Conservation (phyloP, 2,329 filamentous ascomycete genomes). For the Aspergillus proliferans region DNA sequence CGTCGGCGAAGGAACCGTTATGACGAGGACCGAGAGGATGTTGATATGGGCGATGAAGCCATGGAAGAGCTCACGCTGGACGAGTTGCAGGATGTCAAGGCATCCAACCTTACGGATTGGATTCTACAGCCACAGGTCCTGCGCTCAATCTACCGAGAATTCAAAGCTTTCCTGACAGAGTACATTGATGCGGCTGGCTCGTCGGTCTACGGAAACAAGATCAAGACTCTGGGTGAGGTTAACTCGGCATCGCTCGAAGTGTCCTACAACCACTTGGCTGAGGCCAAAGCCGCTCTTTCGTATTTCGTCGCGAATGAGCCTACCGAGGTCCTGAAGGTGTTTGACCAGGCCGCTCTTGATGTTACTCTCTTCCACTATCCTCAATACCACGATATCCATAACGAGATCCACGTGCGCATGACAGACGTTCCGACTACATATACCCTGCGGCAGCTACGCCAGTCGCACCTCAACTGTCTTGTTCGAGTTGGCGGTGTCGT, state of each 20-base stretch:
- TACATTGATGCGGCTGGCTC: slow-evolving; percentile 84
- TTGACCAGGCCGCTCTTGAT: slow-evolving; percentile 95
- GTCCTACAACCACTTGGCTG: slow-evolving; percentile 85
- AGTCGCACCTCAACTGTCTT: slow-evolving; percentile 91
- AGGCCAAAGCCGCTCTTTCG: slow-evolving; percentile 85
- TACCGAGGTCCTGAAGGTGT: slow-evolving; percentile 89
- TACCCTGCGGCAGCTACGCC: slow-evolving; percentile 87
- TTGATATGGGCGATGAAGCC: slow-evolving; percentile 82
- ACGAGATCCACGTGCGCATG: slow-evolving; percentile 95
- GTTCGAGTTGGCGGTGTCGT: slow-evolving; percentile 93
- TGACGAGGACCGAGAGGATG: slow-evolving; percentile 87
- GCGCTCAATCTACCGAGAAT: slow-evolving; percentile 88
- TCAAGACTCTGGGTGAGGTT: slow-evolving; percentile 90
- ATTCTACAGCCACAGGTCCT: slow-evolving; percentile 84
- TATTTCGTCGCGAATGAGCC: slow-evolving; percentile 96
- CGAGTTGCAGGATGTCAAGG: slow-evolving; percentile 86
- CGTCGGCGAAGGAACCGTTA: slow-evolving; percentile 82
- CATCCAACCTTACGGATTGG: slow-evolving; percentile 90
- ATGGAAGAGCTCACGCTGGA: slow-evolving; percentile 94
- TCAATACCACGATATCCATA: slow-evolving; percentile 94
- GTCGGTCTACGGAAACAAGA: slow-evolving; percentile 91
- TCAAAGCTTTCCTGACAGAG: slow-evolving; percentile 94
- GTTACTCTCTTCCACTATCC: slow-evolving; percentile 93
- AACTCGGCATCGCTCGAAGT: slow-evolving; percentile 96
- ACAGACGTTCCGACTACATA: slow-evolving; percentile 91